Conservation (phyloP, 2,329 filamentous ascomycete genomes). For the Aspergillus ibericus region DNA sequence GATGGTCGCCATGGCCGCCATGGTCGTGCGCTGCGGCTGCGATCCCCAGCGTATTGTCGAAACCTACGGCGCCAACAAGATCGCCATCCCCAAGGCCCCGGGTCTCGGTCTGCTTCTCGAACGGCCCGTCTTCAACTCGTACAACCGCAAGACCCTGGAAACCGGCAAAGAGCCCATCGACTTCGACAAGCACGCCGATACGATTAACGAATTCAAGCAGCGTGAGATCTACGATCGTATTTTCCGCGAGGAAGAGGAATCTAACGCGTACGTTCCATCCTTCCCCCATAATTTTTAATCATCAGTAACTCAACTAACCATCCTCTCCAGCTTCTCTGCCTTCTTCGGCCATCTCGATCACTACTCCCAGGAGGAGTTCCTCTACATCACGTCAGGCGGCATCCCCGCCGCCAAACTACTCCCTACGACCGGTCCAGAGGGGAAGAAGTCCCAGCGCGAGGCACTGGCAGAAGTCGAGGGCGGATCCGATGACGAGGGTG, state of each 20-base stretch:
- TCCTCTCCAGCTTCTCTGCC: slow-evolving; percentile 62
- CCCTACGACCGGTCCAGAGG: slow-evolving; percentile 5
- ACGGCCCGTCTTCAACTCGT: slow-evolving; percentile 84
- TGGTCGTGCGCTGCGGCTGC: slow-evolving; percentile 83
- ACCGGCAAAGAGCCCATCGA: slow-evolving; percentile 66
- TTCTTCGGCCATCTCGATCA: slow-evolving; percentile 80
- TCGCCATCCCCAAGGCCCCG: slow-evolving; percentile 92
- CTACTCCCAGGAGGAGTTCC: slow-evolving; percentile 69
- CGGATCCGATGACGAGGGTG: slow-evolving; percentile 30
- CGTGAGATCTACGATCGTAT: slow-evolving; percentile 88
- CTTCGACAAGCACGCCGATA: slow-evolving; percentile 73
- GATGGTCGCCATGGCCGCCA: slow-evolving; percentile 91
- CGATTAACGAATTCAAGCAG: slow-evolving; percentile 88
- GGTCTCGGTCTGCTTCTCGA: slow-evolving; percentile 85
- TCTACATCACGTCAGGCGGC: slow-evolving; percentile 72
- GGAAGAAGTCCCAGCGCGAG: slow-evolving; percentile 30
- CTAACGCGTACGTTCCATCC: slow-evolving; percentile 70
- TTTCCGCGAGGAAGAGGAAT: slow-evolving; percentile 83
- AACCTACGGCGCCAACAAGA: slow-evolving; percentile 69
- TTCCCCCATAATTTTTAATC: background rate
- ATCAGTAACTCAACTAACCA: slow-evolving; percentile 5
- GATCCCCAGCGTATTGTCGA: slow-evolving; percentile 68
- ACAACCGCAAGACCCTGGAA: slow-evolving; percentile 69
- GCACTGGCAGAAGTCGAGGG: slow-evolving; percentile 35
- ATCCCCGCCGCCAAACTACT: slow-evolving; percentile 58